A percentile compares a stretch with the other conserved stretches of the same genome.
Conservation (phyloP, 306 rosid species). For the Malus sieversii region DNA sequence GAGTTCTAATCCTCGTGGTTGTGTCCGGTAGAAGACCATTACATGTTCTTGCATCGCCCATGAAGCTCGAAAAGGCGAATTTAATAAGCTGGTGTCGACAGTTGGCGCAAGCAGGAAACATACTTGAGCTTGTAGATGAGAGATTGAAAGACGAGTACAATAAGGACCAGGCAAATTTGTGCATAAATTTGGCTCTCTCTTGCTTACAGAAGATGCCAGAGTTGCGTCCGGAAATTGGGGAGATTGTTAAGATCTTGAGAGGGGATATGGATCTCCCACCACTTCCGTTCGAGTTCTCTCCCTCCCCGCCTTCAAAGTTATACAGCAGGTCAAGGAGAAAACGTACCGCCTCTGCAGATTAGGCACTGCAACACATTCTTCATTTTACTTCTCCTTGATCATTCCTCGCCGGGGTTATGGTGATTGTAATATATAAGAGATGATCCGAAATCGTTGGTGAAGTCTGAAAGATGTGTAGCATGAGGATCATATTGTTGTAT, state of each 20-base stretch:
- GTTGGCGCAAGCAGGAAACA: conserved; percentile 70
- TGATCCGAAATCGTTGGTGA: conserved; percentile 10
- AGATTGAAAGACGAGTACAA: conserved; percentile 59
- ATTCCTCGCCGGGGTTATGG: background rate
- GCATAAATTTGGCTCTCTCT: conserved; percentile 71
- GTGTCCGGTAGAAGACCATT: conserved; percentile 89
- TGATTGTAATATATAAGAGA: background rate
- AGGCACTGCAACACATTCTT: conserved; percentile 21
- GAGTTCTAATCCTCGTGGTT: conserved; percentile 82
- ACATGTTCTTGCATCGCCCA: conserved; percentile 86
- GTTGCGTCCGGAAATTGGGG: conserved; percentile 80
- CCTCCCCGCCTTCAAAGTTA: conserved; percentile 74
- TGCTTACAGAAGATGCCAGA: conserved; percentile 87
- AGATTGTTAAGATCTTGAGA: conserved; percentile 68
- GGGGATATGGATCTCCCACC: conserved; percentile 86
- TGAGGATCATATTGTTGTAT: conserved; percentile 20
- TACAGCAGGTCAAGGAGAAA: conserved; percentile 72
- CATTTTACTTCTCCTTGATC: background rate
- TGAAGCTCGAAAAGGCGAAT: conserved; percentile 94
- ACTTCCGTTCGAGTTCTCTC: conserved; percentile 76
- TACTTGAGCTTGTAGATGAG: conserved; percentile 81
- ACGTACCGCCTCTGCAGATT: conserved; percentile 37
- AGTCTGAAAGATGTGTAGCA: conserved; percentile 12
- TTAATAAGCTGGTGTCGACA: conserved; percentile 88
- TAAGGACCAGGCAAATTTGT: conserved; percentile 73